These are phyloP conservation scores for Populus nigra DNA, from an alignment of 345 rosid genomes.

Conservation along the genomic window DNA sequence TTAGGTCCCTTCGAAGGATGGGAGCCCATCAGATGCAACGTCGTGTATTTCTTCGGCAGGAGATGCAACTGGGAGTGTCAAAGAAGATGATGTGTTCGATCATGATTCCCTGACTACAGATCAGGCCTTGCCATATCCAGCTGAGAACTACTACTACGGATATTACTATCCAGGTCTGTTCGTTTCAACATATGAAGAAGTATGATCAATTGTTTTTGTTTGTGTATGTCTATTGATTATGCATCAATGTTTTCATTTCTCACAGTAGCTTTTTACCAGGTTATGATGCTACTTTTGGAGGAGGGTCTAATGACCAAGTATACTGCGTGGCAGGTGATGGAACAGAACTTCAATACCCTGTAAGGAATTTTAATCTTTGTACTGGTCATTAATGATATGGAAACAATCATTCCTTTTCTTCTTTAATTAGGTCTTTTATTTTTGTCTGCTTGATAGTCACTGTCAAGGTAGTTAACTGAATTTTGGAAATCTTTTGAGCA, in stretches of 20 bases:
- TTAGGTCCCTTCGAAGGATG: conserved; percentile 32
- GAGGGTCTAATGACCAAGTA: conserved; percentile 33
- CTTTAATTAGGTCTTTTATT: not conserved
- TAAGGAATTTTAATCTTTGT: conserved; percentile 18
- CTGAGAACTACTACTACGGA: conserved; percentile 36
- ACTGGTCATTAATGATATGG: not conserved
- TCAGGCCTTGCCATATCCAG: conserved; percentile 32
- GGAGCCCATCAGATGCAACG: conserved; percentile 32
- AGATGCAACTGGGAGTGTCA: conserved; percentile 12
- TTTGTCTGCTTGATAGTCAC: not conserved
- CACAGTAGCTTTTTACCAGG: conserved; percentile 30
- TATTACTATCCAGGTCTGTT: conserved; percentile 49
- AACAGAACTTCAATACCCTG: conserved; percentile 46
- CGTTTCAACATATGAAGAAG: not conserved
- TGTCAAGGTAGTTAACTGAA: not conserved
- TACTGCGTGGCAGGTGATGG: conserved; percentile 41
- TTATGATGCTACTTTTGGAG: conserved; percentile 36
- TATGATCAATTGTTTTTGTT: not conserved
- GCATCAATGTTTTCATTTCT: conserved; percentile 9
- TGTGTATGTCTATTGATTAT: not conserved
- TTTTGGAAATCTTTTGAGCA: not conserved
- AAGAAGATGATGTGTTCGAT: conserved; percentile 14
- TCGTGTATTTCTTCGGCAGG: conserved; percentile 26
- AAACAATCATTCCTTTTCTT: not conserved
- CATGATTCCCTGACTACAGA: conserved; percentile 31